phyloP scores from a whole-genome alignment of 2,329 filamentous ascomycete species.

The Scedosporium dehoogii region DNA sequence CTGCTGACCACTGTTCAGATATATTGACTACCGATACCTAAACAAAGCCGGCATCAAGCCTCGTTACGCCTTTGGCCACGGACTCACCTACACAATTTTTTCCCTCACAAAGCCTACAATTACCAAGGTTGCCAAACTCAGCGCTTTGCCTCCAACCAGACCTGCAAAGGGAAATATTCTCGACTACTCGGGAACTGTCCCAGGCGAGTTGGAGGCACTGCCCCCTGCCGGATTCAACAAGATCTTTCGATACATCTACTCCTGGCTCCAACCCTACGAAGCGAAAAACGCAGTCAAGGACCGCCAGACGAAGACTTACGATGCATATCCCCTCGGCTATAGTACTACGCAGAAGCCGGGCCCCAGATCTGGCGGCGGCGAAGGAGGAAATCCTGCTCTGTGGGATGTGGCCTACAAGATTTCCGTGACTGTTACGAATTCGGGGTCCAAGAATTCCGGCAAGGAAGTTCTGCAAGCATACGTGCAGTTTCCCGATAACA shows the following conservation, averaged over 20 bases:
- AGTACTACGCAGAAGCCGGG: conserved; percentile 32
- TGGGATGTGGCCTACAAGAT: conserved; percentile 39
- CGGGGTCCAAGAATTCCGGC: conserved; percentile 30
- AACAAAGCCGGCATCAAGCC: conserved; percentile 67
- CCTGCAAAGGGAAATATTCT: conserved; percentile 28
- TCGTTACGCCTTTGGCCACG: conserved; percentile 78
- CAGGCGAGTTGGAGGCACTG: conserved; percentile 42
- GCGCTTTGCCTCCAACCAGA: conserved; percentile 22
- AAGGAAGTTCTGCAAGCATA: conserved; percentile 37
- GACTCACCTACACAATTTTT: conserved; percentile 73
- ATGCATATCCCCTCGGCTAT: conserved; percentile 59
- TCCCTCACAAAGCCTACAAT: conserved; percentile 43
- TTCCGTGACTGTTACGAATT: conserved; percentile 41
- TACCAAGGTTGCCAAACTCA: conserved; percentile 33
- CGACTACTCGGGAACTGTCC: conserved; percentile 38
- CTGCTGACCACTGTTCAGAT: conserved; percentile 20
- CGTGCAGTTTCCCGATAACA: conserved; percentile 28
- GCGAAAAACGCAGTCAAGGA: conserved; percentile 30
- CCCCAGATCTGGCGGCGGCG: conserved; percentile 55
- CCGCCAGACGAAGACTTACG: conserved; percentile 34
- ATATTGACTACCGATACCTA: conserved; percentile 85
- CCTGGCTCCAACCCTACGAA: conserved; percentile 42
- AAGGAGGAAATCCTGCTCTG: conserved; percentile 59
- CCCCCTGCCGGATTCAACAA: conserved; percentile 49
- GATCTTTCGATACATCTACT: conserved; percentile 60